Evolutionary conservation across 1,284 basidiomycete genomes (phyloP), one percentile per base, ranked within the genome.

Genomic region (Tremellales sp.): DNA sequence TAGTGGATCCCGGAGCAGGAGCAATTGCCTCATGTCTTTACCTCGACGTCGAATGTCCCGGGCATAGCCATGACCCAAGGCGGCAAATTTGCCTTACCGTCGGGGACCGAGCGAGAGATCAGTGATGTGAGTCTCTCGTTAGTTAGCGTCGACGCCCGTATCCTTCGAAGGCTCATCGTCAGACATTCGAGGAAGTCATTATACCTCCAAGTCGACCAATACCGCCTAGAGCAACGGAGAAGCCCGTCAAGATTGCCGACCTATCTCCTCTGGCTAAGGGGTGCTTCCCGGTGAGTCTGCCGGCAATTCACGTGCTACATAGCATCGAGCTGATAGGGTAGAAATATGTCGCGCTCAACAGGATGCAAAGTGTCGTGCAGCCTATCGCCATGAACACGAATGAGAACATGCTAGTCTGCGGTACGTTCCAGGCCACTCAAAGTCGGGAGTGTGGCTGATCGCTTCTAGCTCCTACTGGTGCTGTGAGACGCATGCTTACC

Each of bases 351-450:
- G 80, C 84, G 17, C 79, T 99, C 55, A 99, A 99, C 68, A 82
- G 96, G 55, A 87, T 99, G 54, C 96, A 99, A 70, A 94, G 89
- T 6, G 90, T 96, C 49, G 86, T 98, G 12, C 97, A 87, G 73
- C 87, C 89, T 0, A 89, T 89, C 2, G 96, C 93, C 1, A 97
- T 97, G 75, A 79, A 82, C 21, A 87, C 90, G 1, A 97, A 97
- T 60, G 96, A 97, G 73, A 98, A 98, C 66, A 83, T 99, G 78
- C 83, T 99, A 33, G 81, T 99, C 46, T 98, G 94, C 62, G 89
- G 89, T 89, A 64, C 62, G 83, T 74, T 59, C 54, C 64, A 5
- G 7, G 46, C 19, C 10, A 6, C 15, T 24, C 21, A n/a, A n/a
- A n/a, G n/a, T n/a, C 33, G 27, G 19, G 7, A 40, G 21, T 31